Evolutionary conservation across 1,284 basidiomycete genomes (phyloP).

Genomic region (Ceratobasidium sp.): DNA sequence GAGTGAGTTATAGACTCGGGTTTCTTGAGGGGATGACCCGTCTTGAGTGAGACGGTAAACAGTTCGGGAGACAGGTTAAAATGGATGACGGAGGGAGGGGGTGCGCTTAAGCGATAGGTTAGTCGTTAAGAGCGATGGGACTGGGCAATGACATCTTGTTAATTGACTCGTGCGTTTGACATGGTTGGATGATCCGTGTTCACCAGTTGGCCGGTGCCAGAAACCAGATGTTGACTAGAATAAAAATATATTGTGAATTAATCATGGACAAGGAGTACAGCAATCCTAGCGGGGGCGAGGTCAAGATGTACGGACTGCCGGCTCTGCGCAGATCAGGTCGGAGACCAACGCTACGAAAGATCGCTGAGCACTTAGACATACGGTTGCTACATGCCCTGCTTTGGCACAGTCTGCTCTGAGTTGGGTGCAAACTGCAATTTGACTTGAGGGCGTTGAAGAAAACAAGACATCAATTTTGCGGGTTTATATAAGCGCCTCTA

Average conservation of each 20-base stretch:
- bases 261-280: background rate
- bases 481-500: constrained; percentile 9
- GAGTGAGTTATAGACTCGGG: constrained; percentile 21
- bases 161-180: background rate
- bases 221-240: background rate
- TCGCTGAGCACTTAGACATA: constrained; percentile 34
- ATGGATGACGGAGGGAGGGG: background rate
- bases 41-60: background rate
- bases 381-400: constrained; percentile 31
- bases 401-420: constrained; percentile 41
- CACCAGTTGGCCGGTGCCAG: background rate
- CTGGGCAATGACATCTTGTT: background rate
- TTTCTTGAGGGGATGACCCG: constrained; percentile 13
- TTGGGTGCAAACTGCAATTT: constrained; percentile 34
- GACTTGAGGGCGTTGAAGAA: constrained; percentile 31
- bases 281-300: constrained; percentile 6
- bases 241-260: background rate
- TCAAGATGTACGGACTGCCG: constrained; percentile 37
- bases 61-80: background rate
- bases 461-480: background rate
- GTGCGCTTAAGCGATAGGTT: background rate
- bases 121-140: background rate
- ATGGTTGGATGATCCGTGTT: constrained; percentile 6
- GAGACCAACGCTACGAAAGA: constrained; percentile 3
- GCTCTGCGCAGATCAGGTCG: constrained; percentile 27